Evolutionary conservation across 2,329 filamentous ascomycete species (phyloP).

Genomic region (Fusarium sp.): DNA sequence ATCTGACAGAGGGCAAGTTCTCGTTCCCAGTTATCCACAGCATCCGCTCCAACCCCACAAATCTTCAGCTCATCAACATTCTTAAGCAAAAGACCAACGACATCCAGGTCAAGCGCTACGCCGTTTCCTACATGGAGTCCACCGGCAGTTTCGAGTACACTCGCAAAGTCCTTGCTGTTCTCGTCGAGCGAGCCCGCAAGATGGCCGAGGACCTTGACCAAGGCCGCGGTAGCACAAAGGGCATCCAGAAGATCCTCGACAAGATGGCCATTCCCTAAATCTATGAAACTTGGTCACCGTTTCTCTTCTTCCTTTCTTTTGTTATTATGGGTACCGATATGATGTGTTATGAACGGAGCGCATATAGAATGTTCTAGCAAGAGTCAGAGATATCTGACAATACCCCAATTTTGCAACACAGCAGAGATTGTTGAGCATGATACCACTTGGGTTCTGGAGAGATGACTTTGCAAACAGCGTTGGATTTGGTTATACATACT

Average conservation of each 20-base stretch:
- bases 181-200: conserved; percentile 71
- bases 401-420: conserved; percentile 18
- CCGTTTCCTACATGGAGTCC: conserved; percentile 88
- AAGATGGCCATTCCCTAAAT: conserved; percentile 62
- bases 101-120: conserved; percentile 90
- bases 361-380: conserved; percentile 43
- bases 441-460: conserved; percentile 29
- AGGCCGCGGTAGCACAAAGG: conserved; percentile 64
- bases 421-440: conserved; percentile 25
- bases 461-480: conserved; percentile 8
- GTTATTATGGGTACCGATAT: conserved; percentile 21
- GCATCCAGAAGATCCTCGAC: conserved; percentile 74
- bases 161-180: conserved; percentile 70
- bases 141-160: conserved; percentile 93
- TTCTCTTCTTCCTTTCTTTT: conserved; percentile 10
- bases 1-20: conserved; percentile 97
- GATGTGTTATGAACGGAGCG: conserved; percentile 40
- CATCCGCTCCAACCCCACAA: conserved; percentile 79
- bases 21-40: conserved; percentile 95
- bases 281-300: background rate
- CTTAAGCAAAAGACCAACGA: conserved; percentile 89
- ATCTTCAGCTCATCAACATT: conserved; percentile 89
- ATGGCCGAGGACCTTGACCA: conserved; percentile 74
- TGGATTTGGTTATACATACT: conserved; percentile 17
- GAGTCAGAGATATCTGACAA: conserved; percentile 30